Evolutionary conservation across 148 eudicot genomes (phyloP).

Genomic region (Rhododendron vialii): DNA sequence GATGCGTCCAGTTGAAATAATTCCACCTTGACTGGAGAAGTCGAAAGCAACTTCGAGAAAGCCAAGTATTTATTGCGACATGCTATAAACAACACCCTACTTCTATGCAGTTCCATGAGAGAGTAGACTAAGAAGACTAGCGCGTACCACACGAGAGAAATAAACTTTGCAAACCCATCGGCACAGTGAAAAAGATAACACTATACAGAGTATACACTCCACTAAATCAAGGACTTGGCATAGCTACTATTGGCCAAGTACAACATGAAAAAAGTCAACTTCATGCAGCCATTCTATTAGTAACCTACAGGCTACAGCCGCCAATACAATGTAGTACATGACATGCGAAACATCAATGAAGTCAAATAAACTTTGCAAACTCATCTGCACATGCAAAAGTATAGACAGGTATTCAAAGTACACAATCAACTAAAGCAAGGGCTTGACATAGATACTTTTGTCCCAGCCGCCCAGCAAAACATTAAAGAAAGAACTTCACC

Average conservation of each 20-base stretch:
- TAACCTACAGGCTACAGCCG: not conserved
- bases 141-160: not conserved
- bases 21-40: too few species aligned
- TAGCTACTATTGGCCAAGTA: not conserved
- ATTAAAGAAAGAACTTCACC: not conserved
- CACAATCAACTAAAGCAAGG: not conserved
- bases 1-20: too few species aligned
- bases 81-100: not conserved
- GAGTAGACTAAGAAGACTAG: not conserved
- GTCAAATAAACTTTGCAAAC: not conserved
- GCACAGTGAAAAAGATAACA: not conserved
- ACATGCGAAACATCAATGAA: not conserved
- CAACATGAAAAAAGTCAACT: not conserved
- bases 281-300: not conserved
- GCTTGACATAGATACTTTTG: not conserved
- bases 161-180: not conserved
- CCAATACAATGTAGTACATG: not conserved
- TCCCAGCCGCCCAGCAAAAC: not conserved
- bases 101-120: not conserved
- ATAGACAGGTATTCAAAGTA: not conserved
- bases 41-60: not conserved
- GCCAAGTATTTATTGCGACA: not conserved
- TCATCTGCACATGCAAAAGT: not conserved
- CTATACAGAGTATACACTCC: not conserved
- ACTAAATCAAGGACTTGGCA: not conserved